Conservation (phyloP, 1,139 yeast species). For the Candida sp. region DNA sequence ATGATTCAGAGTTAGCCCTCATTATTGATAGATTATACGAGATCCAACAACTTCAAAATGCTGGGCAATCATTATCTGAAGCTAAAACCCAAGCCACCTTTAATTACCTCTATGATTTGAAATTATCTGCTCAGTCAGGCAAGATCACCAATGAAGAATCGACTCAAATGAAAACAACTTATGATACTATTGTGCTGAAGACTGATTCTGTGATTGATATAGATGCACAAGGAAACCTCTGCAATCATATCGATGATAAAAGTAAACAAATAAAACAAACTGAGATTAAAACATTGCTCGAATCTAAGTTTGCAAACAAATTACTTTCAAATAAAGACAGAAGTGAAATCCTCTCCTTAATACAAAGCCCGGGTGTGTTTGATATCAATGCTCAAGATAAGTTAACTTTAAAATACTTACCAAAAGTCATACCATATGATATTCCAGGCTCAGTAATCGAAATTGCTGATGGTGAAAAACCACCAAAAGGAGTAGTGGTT, state of each 20-base stretch:
- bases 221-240: constrained; percentile 25
- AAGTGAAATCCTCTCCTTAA: constrained; percentile 19
- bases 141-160: constrained; percentile 31
- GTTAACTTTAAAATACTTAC: constrained; percentile 26
- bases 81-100: constrained; percentile 57
- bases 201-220: constrained; percentile 24
- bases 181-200: constrained; percentile 6
- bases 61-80: constrained; percentile 40
- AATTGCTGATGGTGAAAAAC: constrained; percentile 22
- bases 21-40: constrained; percentile 51
- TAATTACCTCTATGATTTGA: constrained; percentile 46
- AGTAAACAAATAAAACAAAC: constrained; percentile 14
- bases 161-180: constrained; percentile 16
- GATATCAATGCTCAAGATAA: constrained; percentile 17
- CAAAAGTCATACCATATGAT: constrained; percentile 30
- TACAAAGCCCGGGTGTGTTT: constrained; percentile 36
- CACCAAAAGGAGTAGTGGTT: constrained; percentile 31
- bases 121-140: constrained; percentile 39
- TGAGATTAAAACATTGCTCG: constrained; percentile 17
- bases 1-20: constrained; percentile 28
- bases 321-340: constrained; percentile 24
- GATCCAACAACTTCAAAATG: constrained; percentile 25
- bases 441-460: constrained; percentile 34
- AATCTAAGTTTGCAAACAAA: constrained; percentile 16
- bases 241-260: constrained; percentile 17